Conservation (phyloP, 805 yeast genomes). For the Ogataea neopini region DNA sequence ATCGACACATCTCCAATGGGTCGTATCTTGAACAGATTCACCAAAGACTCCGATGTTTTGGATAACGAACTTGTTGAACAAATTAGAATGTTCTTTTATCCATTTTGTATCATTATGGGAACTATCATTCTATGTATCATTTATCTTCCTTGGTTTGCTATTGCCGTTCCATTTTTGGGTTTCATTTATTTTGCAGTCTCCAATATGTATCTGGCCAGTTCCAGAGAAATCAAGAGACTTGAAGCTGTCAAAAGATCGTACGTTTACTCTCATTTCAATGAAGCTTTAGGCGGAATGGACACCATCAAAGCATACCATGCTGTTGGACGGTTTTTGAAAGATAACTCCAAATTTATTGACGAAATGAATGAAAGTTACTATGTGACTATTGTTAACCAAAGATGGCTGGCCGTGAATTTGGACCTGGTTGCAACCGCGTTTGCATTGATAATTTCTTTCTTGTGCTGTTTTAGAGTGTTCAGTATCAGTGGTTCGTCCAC, state of each 20-base stretch:
- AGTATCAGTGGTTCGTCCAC: slow-evolving; percentile 57
- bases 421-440: slow-evolving; percentile 47
- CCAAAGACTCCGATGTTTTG: slow-evolving; percentile 81
- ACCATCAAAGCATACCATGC: slow-evolving; percentile 62
- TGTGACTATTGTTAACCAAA: slow-evolving; percentile 54
- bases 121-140: slow-evolving; percentile 43
- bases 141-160: slow-evolving; percentile 60
- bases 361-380: slow-evolving; percentile 67
- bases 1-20: slow-evolving; percentile 90
- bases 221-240: slow-evolving; percentile 73
- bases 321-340: slow-evolving; percentile 43
- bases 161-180: slow-evolving; percentile 58
- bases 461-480: slow-evolving; percentile 62
- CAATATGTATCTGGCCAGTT: slow-evolving; percentile 64
- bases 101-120: slow-evolving; percentile 40
- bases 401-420: slow-evolving; percentile 63
- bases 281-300: slow-evolving; percentile 62
- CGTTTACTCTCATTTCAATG: slow-evolving; percentile 72
- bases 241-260: slow-evolving; percentile 72
- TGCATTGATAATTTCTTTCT: slow-evolving; percentile 50
- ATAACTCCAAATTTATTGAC: slow-evolving; percentile 50
- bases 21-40: slow-evolving; percentile 78
- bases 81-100: slow-evolving; percentile 57
- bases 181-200: slow-evolving; percentile 48
- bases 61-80: slow-evolving; percentile 81